phyloP scores from a whole-genome alignment of 768 basidiomycete species.

The Zangia roseola region DNA sequence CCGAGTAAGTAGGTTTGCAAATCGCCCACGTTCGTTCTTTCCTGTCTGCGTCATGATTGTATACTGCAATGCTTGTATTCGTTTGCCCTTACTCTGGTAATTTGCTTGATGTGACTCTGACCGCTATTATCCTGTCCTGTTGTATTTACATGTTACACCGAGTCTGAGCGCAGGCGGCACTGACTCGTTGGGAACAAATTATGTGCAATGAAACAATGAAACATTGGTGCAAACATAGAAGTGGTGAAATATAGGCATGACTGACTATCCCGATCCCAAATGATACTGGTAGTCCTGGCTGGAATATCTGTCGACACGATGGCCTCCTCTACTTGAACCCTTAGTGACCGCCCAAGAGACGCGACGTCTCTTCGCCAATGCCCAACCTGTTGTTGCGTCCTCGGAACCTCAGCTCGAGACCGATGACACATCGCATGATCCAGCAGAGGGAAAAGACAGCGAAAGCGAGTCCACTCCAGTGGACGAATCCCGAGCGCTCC shows the following conservation, averaged over 20 bases:
- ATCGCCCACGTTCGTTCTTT: not conserved
- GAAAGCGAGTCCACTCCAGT: constrained; percentile 65
- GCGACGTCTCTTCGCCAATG: constrained; percentile 32
- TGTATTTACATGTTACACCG: constrained; percentile 17
- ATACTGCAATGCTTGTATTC: constrained; percentile 7
- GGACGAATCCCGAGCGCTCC: constrained; percentile 51
- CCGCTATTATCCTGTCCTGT: constrained; percentile 7
- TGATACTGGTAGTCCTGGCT: not conserved
- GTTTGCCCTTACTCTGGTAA: constrained; percentile 2
- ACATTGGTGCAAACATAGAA: constrained; percentile 9
- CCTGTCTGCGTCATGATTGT: constrained; percentile 6
- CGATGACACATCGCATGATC: constrained; percentile 55
- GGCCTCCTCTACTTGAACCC: not conserved
- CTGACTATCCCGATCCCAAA: not conserved
- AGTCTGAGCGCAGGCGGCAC: constrained; percentile 10
- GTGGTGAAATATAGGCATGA: constrained; percentile 6
- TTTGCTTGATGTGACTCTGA: constrained; percentile 13
- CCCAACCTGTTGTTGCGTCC: constrained; percentile 33
- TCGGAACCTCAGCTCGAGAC: constrained; percentile 35
- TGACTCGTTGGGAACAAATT: constrained; percentile 9
- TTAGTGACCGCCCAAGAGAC: constrained; percentile 28
- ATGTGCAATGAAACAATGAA: constrained; percentile 16
- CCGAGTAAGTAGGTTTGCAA: constrained; percentile 26
- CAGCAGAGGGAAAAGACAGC: constrained; percentile 63
- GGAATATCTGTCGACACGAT: not conserved